Evolutionary conservation across 140 eudicot species (phyloP).

Genomic region (Senecio squalidus): DNA sequence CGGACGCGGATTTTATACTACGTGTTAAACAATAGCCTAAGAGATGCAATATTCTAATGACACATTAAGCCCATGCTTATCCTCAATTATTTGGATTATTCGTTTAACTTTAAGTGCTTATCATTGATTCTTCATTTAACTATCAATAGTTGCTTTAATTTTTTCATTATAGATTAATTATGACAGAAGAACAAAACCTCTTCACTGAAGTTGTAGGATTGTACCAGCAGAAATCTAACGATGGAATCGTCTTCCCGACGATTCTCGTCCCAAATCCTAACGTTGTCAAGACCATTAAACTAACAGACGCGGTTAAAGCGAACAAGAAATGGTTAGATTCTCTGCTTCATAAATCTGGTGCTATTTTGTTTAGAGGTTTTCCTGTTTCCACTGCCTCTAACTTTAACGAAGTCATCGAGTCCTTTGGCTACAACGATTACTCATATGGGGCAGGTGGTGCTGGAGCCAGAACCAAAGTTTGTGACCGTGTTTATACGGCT

Average conservation of each 20-base stretch:
- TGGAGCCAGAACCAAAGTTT: conserved; percentile 46
- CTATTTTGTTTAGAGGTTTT: conserved; percentile 54
- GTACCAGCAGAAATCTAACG: conserved; percentile 41
- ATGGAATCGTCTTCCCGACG: conserved; percentile 36
- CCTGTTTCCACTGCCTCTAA: conserved; percentile 37
- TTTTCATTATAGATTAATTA: too few relatives aligned
- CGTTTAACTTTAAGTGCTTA: too few relatives aligned
- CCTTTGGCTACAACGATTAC: conserved; percentile 58
- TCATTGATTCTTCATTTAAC: too few relatives aligned
- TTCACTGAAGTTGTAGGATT: conserved; percentile 28
- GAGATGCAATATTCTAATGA: too few relatives aligned
- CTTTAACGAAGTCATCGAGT: conserved; percentile 63
- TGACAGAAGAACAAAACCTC: conserved; percentile 14
- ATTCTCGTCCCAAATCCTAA: conserved; percentile 39
- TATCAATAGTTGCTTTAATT: too few relatives aligned
- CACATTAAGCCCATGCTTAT: too few relatives aligned
- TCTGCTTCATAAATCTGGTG: conserved; percentile 42
- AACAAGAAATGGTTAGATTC: conserved; percentile 44
- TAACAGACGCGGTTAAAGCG: conserved; percentile 32
- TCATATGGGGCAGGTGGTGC: conserved; percentile 71
- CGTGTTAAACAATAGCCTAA: too few relatives aligned
- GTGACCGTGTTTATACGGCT: conserved; percentile 66
- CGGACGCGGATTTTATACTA: too few relatives aligned
- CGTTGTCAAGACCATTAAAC: neutral
- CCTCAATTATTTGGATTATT: too few relatives aligned